Conservation (phyloP, 495 filamentous ascomycete genomes). For the Immersiella caudata region DNA sequence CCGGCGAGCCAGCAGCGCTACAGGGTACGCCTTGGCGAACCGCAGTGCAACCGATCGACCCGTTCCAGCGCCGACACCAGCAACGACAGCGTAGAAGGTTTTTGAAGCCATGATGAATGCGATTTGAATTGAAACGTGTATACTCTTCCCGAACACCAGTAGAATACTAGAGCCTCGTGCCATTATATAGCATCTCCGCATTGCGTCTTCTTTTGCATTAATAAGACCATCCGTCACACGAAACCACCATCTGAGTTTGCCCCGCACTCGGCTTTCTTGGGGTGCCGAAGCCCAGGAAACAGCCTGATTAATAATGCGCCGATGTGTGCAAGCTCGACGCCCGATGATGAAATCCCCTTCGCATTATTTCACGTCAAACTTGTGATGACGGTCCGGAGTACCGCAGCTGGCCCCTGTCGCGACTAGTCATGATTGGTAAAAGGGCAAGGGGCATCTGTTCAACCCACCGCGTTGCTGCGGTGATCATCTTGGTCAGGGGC, state of each 20-base stretch:
- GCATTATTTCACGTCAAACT: background rate
- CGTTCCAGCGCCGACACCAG: constrained; percentile 74
- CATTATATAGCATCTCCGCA: background rate
- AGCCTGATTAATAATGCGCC: constrained; percentile 12
- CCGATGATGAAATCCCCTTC: background rate
- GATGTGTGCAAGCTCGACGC: background rate
- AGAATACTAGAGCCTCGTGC: too few relatives aligned
- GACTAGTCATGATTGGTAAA: too few relatives aligned
- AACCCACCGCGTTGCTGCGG: too few relatives aligned
- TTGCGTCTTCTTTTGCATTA: background rate
- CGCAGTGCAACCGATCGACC: constrained; percentile 60
- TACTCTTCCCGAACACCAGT: too few relatives aligned
- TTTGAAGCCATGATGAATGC: constrained; percentile 38
- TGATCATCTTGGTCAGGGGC: too few relatives aligned
- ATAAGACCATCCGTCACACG: constrained; percentile 1
- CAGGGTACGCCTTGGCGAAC: constrained; percentile 74
- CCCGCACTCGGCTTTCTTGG: background rate
- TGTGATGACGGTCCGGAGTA: background rate
- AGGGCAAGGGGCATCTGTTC: too few relatives aligned
- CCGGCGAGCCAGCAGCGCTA: constrained; percentile 73
- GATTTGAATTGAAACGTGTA: background rate
- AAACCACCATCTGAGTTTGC: background rate
- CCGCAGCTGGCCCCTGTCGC: too few relatives aligned
- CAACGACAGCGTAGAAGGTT: constrained; percentile 67
- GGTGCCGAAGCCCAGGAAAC: background rate